Percentiles rank a stretch among this genome's conserved stretches.
Evolutionary conservation across 768 basidiomycete genomes (phyloP).

Genomic region (Auricularia heimuer): DNA sequence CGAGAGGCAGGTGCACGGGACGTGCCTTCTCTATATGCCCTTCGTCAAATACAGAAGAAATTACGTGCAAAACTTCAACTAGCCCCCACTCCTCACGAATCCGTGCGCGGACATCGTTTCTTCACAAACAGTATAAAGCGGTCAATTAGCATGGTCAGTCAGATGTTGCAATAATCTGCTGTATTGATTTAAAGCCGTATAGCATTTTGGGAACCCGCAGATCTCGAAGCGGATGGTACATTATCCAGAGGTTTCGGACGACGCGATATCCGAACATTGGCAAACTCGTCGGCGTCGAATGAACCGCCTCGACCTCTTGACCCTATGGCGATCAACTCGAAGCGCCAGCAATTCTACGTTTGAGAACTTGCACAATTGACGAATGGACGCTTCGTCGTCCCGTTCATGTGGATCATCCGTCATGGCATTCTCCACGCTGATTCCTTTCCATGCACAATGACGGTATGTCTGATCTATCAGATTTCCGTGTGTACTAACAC

Average conservation of each 20-base stretch:
- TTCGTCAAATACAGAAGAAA: constrained; percentile 18
- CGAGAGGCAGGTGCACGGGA: constrained; percentile 19
- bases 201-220: constrained; percentile 3
- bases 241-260: constrained; percentile 1
- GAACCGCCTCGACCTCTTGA: constrained; percentile 3
- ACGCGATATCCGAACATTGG: neutral
- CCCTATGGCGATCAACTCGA: constrained; percentile 10
- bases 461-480: neutral
- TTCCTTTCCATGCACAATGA: neutral
- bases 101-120: constrained; percentile 21
- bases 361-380: constrained; percentile 10
- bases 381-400: constrained; percentile 2
- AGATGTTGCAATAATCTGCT: neutral
- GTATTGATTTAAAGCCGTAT: no score
- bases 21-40: constrained; percentile 21
- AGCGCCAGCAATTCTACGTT: constrained; percentile 10
- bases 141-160: neutral
- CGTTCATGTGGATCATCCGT: neutral
- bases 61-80: constrained; percentile 12
- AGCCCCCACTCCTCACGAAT: constrained; percentile 12
- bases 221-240: neutral
- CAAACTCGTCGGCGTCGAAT: neutral
- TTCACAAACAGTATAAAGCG: constrained; percentile 17
- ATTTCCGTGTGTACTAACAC: no score
- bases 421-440: neutral